phyloP scores from a whole-genome alignment of 2,329 filamentous ascomycete genomes.

The Plectosphaerella cucumerina region DNA sequence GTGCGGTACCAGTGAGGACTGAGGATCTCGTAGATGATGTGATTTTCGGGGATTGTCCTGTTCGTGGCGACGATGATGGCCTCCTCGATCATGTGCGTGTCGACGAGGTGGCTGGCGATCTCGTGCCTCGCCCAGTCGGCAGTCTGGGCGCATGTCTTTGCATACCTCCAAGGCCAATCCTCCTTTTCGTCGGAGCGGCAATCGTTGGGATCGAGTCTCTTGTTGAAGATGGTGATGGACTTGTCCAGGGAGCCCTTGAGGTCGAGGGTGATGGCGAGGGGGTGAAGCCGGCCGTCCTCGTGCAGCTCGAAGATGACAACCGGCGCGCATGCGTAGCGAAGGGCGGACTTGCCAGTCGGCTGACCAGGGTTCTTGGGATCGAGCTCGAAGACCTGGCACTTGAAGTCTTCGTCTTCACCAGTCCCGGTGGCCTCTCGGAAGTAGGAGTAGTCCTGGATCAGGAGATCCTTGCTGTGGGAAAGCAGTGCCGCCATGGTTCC shows the following conservation, averaged over 20 bases:
- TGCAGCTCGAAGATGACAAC: constrained; percentile 39
- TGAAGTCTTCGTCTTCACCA: constrained; percentile 18
- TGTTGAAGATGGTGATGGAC: constrained; percentile 47
- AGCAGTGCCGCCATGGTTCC: constrained; percentile 24
- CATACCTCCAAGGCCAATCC: constrained; percentile 49
- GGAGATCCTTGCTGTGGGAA: constrained; percentile 26
- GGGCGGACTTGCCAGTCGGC: constrained; percentile 1
- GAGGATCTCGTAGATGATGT: constrained; percentile 37
- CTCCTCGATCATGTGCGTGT: constrained; percentile 43
- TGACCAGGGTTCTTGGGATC: constrained; percentile 30
- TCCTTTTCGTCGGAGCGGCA: constrained; percentile 22
- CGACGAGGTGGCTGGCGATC: constrained; percentile 37
- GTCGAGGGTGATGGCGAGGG: constrained; percentile 43
- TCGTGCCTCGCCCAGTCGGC: constrained; percentile 46
- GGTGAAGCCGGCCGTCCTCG: constrained; percentile 39
- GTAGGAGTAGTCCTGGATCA: constrained; percentile 38
- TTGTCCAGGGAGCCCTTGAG: constrained; percentile 33
- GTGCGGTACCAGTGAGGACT: constrained; percentile 47
- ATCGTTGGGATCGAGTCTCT: constrained; percentile 27
- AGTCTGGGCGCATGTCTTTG: constrained; percentile 43
- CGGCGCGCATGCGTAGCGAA: constrained; percentile 25
- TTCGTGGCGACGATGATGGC: constrained; percentile 41
- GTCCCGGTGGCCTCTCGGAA: constrained; percentile 32
- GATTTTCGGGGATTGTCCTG: constrained; percentile 32
- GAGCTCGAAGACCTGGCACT: constrained; percentile 23